Evolutionary conservation across 1,284 basidiomycete genomes (phyloP), one percentile per base, ranked within the genome.

Genomic region (Boletus sp.): DNA sequence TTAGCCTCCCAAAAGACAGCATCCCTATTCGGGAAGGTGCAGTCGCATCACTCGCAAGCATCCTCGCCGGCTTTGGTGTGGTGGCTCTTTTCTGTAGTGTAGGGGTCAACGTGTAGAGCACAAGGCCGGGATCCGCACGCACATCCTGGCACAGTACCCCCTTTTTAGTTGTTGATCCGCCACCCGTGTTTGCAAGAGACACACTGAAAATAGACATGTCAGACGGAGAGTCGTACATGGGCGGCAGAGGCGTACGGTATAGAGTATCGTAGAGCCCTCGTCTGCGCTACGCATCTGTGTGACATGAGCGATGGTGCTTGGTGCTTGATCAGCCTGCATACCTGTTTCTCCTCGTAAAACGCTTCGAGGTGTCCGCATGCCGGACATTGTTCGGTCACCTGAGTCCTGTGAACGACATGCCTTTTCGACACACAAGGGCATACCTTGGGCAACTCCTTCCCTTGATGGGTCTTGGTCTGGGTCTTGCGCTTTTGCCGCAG

Each of bases 331-430:
- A 28, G 44, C 25, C 8, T 6, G 72, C 82, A 50, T 66, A 87
- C 89, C 83, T 92, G 91, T 74, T 86, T 84, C 69, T 91, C 89
- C 73, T 90, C 89, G 56, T 89, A 90, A 68, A 84, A 91, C 28
- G 91, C 90, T 68, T 90, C 88, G 66, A 87, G 80, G 76, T 94
- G 86, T 46, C 93, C 93, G 71, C 97, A 99, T 55, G 86, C 85
- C 1, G 94, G 94, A 73, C 97, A 99, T 76, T 91, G 91, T 76
- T 98, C 97, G 57, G 92, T 88, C 40, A 95, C 93, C 92, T 97
- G 70, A 52, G 46, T 56, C 37, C 4, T 8, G 25, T 66, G 47
- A 64, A 30, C n/a, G 25, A 57, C 19, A 31, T 19, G 13, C 14
- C 28, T 17, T 9, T 63, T 58, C 21, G 27, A 28, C 25, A 31